Conservation (phyloP, 192 early-diverging fungal genomes). For the Diversispora epigaea region DNA sequence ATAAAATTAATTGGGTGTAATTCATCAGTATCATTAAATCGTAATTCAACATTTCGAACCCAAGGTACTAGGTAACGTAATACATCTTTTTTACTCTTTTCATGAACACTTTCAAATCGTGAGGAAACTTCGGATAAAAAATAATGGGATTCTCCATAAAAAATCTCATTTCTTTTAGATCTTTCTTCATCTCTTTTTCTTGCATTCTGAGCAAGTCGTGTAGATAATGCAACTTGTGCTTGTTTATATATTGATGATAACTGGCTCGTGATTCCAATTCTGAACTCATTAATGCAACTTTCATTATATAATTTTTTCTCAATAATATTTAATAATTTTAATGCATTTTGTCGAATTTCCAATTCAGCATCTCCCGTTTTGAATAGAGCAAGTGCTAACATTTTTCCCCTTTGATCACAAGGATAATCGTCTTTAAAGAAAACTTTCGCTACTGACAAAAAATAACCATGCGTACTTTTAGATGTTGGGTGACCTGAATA, state of each 20-base stretch:
- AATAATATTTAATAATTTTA: constrained; percentile 68
- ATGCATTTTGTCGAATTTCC: constrained; percentile 66
- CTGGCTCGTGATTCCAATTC: constrained; percentile 67
- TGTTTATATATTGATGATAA: constrained; percentile 79
- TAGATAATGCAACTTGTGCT: constrained; percentile 69
- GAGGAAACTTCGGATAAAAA: constrained; percentile 77
- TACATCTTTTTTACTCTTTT: constrained; percentile 65
- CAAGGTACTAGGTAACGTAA: constrained; percentile 77
- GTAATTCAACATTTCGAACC: constrained; percentile 74
- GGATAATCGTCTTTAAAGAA: constrained; percentile 64
- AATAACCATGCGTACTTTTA: constrained; percentile 70
- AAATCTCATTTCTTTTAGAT: not conserved
- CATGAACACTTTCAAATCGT: constrained; percentile 61
- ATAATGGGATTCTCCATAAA: constrained; percentile 62
- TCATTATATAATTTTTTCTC: constrained; percentile 65
- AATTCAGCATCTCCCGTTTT: constrained; percentile 74
- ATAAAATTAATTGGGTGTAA: constrained; percentile 52
- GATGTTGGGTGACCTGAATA: constrained; percentile 65
- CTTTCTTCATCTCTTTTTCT: constrained; percentile 28
- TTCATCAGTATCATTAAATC: constrained; percentile 45
- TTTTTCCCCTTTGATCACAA: constrained; percentile 54
- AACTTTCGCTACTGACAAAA: constrained; percentile 72
- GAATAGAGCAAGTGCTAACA: constrained; percentile 71
- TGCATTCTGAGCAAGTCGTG: constrained; percentile 61
- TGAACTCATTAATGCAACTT: constrained; percentile 61